Evolutionary conservation across 257 asterid genomes (phyloP), one percentile per base, ranked within the genome.

Genomic region (Plantago major): DNA sequence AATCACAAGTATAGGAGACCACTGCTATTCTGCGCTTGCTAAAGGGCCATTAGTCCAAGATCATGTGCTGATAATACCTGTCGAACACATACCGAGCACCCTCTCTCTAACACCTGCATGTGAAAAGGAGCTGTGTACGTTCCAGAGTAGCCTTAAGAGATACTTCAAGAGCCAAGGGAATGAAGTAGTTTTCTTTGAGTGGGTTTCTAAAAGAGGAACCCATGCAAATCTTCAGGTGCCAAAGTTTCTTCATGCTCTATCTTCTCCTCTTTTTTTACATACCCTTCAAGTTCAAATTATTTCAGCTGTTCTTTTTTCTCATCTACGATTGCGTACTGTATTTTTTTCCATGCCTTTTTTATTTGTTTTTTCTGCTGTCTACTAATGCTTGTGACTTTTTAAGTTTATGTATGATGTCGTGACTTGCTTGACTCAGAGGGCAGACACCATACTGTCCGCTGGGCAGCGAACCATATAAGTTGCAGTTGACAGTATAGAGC

Each of bases 151-250:
- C 80, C 91, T 92, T 72, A 81, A 67, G 79, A 81, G 85, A 59
- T 92, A 81, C 75, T 86, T 86, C 77, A 80, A 71, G 73, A 83
- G 64, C 58, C 89, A 84, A 76, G 95, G 87, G 72, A 83, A 81
- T 71, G 88, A 82, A 74, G 85, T 65, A 44, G 91, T 92, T 74
- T 92, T 84, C 81, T 92, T 86, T 72, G 97, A 92, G 77, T 92
- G 95, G 94, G 84, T 84, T 73, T 81, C 87, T 28, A 87, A 61
- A 60, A 77, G 85, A 68, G 95, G 87, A 73, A 86, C 91, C 63
- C 99, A 92, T 79, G 96, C 95, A 60, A 92, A 92, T 81, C 95
- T 92, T 72, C 99, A 89, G 99, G 97, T 92, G 58, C 46, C 10
- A 30, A 54, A 51, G 18, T 22, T 11, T 71, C 18, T 43, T 19